Conservation (phyloP, 2,329 filamentous ascomycete species). For the Alternaria consortialis region DNA sequence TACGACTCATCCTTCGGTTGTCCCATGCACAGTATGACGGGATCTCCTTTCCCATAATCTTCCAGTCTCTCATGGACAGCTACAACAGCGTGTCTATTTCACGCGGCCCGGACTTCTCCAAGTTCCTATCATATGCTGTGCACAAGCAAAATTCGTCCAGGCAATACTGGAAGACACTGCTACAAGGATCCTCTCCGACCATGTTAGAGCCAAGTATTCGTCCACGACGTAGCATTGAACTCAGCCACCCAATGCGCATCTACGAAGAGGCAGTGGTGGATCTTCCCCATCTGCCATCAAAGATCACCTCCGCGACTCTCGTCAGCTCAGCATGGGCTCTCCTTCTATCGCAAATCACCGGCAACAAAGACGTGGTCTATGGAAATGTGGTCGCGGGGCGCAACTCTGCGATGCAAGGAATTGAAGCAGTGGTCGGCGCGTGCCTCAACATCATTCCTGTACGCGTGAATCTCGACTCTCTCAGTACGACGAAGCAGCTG, state of each 20-base stretch:
- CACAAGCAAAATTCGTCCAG: background rate
- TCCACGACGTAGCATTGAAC: background rate
- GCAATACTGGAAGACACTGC: constrained; percentile 14
- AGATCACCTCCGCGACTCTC: constrained; percentile 50
- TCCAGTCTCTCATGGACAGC: constrained; percentile 6
- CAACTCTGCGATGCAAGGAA: constrained; percentile 28
- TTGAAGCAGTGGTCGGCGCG: constrained; percentile 94
- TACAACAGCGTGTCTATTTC: background rate
- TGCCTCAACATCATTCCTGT: constrained; percentile 78
- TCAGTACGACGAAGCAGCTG: constrained; percentile 5
- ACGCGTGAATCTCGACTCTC: constrained; percentile 22
- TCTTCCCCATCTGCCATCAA: background rate
- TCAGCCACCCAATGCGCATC: background rate
- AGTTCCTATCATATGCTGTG: constrained; percentile 1
- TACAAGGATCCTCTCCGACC: constrained; percentile 16
- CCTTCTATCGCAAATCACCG: constrained; percentile 42
- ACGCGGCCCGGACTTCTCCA: background rate
- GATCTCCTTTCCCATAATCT: constrained; percentile 12
- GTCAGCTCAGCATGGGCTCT: constrained; percentile 53
- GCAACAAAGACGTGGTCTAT: constrained; percentile 37
- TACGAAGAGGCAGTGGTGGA: background rate
- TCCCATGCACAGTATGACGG: constrained; percentile 31
- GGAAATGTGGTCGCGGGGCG: constrained; percentile 42
- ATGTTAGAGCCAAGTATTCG: background rate
- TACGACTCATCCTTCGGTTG: constrained; percentile 16